Evolutionary conservation across 177 flowering plant genomes (phyloP).

Genomic region (Tripterygium wilfordii): DNA sequence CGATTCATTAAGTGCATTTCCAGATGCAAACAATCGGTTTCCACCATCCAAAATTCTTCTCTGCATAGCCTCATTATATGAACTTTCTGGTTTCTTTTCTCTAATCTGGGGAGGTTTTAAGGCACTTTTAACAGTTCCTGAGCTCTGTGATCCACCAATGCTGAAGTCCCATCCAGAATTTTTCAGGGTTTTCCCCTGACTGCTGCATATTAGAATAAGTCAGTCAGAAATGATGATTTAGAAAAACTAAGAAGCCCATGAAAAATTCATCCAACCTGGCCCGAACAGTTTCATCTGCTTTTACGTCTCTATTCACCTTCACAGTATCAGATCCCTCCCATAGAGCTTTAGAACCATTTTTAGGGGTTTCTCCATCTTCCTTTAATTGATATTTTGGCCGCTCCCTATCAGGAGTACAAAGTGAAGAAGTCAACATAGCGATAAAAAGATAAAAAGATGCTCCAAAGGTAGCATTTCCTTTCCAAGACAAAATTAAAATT

Average conservation of each 20-base stretch:
- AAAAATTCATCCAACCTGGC: constrained; percentile 48
- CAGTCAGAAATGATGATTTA: neutral
- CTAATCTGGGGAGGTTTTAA: constrained; percentile 69
- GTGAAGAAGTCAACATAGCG: constrained; percentile 1
- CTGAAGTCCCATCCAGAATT: constrained; percentile 96
- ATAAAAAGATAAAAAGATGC: too few relatives aligned
- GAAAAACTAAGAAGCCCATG: neutral
- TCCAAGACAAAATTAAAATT: neutral
- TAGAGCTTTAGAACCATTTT: constrained; percentile 37
- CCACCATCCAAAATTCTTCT: constrained; percentile 42
- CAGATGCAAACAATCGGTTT: constrained; percentile 38
- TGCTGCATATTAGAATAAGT: constrained; percentile 17
- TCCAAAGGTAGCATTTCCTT: constrained; percentile 1
- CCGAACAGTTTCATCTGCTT: constrained; percentile 59
- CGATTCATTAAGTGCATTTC: constrained; percentile 32
- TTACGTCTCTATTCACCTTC: constrained; percentile 50
- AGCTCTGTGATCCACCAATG: constrained; percentile 49
- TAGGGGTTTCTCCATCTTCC: constrained; percentile 50
- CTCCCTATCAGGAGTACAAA: constrained; percentile 44
- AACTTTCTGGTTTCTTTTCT: constrained; percentile 57
- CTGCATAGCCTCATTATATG: constrained; percentile 34
- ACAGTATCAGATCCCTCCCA: constrained; percentile 71
- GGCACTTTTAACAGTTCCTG: constrained; percentile 72
- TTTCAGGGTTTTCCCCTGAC: constrained; percentile 46
- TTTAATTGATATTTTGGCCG: constrained; percentile 73